Conservation (phyloP, 2,329 filamentous ascomycete species). For the Diplodia corticola region DNA sequence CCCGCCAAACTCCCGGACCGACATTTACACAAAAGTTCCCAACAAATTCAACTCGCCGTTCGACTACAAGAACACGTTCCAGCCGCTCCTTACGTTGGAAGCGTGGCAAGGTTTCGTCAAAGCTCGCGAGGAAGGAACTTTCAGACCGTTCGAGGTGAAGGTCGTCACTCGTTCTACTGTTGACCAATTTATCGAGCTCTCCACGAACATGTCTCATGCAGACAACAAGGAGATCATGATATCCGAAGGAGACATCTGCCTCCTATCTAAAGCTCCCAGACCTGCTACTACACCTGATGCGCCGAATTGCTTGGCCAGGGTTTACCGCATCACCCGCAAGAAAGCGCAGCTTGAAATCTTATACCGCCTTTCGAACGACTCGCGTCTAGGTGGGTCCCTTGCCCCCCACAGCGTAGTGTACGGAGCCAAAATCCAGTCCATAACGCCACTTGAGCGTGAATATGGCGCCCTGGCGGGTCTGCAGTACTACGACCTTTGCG, state of each 20-base stretch:
- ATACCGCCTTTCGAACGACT: constrained; percentile 73
- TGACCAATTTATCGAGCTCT: constrained; percentile 90
- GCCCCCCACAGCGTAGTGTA: constrained; percentile 69
- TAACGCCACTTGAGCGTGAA: constrained; percentile 93
- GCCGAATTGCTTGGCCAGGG: constrained; percentile 81
- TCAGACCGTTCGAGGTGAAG: constrained; percentile 82
- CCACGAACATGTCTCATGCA: constrained; percentile 71
- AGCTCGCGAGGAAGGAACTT: constrained; percentile 79
- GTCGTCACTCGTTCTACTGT: constrained; percentile 85
- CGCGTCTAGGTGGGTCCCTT: constrained; percentile 64
- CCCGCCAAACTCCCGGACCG: constrained; percentile 70
- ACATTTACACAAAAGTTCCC: constrained; percentile 72
- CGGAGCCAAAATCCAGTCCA: constrained; percentile 83
- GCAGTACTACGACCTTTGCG: constrained; percentile 93
- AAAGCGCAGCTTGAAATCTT: constrained; percentile 80
- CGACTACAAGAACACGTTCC: constrained; percentile 86
- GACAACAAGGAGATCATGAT: constrained; percentile 72
- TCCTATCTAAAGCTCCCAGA: constrained; percentile 73
- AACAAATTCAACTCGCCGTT: constrained; percentile 73
- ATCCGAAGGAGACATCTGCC: constrained; percentile 82
- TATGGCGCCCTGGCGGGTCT: constrained; percentile 88
- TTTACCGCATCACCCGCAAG: constrained; percentile 78
- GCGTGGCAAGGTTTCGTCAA: constrained; percentile 95
- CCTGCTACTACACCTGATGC: constrained; percentile 67
- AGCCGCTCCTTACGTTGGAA: constrained; percentile 85